Evolutionary conservation across 192 early-diverging fungal species (phyloP).

Genomic region (Glomus cerebriforme): DNA sequence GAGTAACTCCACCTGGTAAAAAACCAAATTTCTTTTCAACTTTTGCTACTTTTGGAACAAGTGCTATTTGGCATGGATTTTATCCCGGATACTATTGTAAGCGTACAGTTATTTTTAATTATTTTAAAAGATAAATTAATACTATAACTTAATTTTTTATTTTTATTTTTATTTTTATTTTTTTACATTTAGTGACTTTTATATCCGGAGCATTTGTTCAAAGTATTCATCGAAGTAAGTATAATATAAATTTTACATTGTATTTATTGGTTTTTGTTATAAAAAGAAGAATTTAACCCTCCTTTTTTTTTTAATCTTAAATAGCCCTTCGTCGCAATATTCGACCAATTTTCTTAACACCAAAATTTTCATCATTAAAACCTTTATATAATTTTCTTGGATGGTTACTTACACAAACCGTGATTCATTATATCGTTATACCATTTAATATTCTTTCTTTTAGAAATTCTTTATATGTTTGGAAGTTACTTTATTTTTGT

Average conservation of each 20-base stretch:
- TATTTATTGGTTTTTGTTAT: conserved; percentile 37
- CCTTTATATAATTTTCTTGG: conserved; percentile 70
- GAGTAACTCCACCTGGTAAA: conserved; percentile 53
- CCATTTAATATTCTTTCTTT: conserved; percentile 72
- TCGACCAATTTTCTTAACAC: conserved; percentile 58
- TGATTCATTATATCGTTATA: conserved; percentile 68
- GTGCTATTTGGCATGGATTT: conserved; percentile 97
- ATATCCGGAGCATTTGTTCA: conserved; percentile 59
- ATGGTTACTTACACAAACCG: conserved; percentile 64
- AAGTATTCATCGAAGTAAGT: conserved; percentile 49
- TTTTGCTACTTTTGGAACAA: conserved; percentile 76
- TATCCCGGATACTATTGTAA: conserved; percentile 81
- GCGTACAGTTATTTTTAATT: conserved; percentile 45
- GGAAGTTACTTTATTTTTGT: conserved; percentile 64
- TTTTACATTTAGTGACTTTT: conserved; percentile 56
- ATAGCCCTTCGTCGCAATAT: conserved; percentile 60
- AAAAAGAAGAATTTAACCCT: background rate
- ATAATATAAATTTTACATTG: conserved; percentile 35
- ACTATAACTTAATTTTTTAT: conserved; percentile 32
- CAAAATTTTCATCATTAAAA: conserved; percentile 44
- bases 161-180: conserved; percentile 30
- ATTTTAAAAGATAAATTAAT: conserved; percentile 25
- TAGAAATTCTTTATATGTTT: conserved; percentile 55
- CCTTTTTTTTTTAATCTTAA: background rate
- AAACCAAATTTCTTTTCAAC: conserved; percentile 65